Percentiles rank a stretch among this genome's conserved stretches.
phyloP scores from a whole-genome alignment of 148 eudicot species.

The Vaccinium macrocarpon region DNA sequence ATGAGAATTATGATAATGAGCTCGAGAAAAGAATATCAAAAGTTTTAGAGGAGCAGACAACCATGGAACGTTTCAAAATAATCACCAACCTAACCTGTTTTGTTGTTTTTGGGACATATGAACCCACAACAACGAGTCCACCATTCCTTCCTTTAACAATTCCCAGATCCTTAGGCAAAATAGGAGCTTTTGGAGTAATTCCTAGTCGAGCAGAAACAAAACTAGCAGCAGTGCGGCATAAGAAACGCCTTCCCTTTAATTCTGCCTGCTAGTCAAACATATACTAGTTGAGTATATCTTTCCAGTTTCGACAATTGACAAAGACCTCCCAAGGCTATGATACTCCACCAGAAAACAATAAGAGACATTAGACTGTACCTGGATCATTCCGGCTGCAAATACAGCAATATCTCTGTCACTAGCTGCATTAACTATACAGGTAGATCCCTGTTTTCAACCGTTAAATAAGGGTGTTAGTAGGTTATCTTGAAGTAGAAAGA shows the following conservation, averaged over 20 bases:
- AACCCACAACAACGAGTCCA: constrained; percentile 93
- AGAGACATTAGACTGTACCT: constrained; percentile 38
- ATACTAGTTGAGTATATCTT: constrained; percentile 2
- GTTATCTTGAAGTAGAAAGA: neutral
- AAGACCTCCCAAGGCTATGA: neutral
- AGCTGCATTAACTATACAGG: constrained; percentile 91
- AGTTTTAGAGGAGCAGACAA: neutral
- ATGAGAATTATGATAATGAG: neutral
- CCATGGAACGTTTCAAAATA: neutral
- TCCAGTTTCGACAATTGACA: neutral
- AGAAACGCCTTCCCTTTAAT: constrained; percentile 72
- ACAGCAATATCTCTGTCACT: constrained; percentile 98
- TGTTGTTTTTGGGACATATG: constrained; percentile 98
- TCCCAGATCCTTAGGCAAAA: constrained; percentile 71
- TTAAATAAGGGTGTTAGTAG: neutral
- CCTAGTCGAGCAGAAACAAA: constrained; percentile 95
- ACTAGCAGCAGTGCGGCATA: constrained; percentile 98
- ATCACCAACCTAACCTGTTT: constrained; percentile 57
- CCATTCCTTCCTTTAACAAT: constrained; percentile 57
- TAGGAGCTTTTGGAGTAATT: constrained; percentile 70
- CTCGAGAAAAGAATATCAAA: neutral
- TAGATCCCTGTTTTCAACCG: constrained; percentile 70
- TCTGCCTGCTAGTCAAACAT: constrained; percentile 63
- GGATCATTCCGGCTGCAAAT: constrained; percentile 95
- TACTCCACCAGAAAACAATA: constrained; percentile 14